Evolutionary conservation across 805 yeast species (phyloP).

Genomic region (Yamadazyma takamatsuzukensis): DNA sequence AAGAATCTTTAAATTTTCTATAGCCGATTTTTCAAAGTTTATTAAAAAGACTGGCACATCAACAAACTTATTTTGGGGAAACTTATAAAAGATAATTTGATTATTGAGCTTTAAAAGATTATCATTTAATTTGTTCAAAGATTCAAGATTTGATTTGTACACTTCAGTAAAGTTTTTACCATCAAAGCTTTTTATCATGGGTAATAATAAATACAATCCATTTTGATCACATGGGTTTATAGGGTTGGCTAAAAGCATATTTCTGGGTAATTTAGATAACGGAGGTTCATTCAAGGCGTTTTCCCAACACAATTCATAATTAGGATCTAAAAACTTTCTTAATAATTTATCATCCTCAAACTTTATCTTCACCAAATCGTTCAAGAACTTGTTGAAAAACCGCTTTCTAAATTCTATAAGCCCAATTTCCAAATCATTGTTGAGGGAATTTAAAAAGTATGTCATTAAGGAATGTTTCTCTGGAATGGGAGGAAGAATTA

Average conservation of each 20-base stretch:
- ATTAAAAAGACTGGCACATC: slow-evolving; percentile 31
- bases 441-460: slow-evolving; percentile 37
- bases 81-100: slow-evolving; percentile 21
- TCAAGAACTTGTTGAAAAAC: slow-evolving; percentile 41
- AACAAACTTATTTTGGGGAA: slow-evolving; percentile 11
- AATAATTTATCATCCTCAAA: slow-evolving; percentile 32
- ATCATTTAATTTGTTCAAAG: slow-evolving; percentile 31
- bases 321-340: slow-evolving; percentile 49
- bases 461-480: slow-evolving; percentile 46
- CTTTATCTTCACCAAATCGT: slow-evolving; percentile 28
- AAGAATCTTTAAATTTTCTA: slow-evolving; percentile 28
- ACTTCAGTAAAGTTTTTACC: slow-evolving; percentile 15
- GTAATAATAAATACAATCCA: slow-evolving; percentile 49
- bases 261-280: slow-evolving; percentile 42
- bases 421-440: slow-evolving; percentile 29
- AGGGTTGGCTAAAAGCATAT: slow-evolving; percentile 48
- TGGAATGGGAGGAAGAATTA: slow-evolving; percentile 42
- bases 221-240: slow-evolving; percentile 49
- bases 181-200: slow-evolving; percentile 35
- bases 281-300: slow-evolving; percentile 48
- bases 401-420: slow-evolving; percentile 49
- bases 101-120: slow-evolving; percentile 30
- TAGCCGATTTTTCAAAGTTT: slow-evolving; percentile 31
- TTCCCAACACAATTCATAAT: slow-evolving; percentile 48
- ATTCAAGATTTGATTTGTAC: slow-evolving; percentile 19